Percentiles rank a stretch among this genome's conserved stretches.
These are phyloP conservation scores for Populus davidiana DNA, from an alignment of 345 rosid species.

Conservation along the genomic window DNA sequence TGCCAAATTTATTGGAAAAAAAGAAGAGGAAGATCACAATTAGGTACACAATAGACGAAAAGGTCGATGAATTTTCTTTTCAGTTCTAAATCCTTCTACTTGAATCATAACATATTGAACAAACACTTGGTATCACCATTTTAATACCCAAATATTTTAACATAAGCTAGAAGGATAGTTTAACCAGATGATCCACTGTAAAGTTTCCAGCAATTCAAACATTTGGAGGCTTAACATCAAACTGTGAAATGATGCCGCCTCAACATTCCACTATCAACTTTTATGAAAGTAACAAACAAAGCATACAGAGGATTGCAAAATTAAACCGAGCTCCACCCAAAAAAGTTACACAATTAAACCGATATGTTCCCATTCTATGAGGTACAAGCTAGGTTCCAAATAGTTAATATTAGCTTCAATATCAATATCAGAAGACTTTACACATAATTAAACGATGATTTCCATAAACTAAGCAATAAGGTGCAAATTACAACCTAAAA, in stretches of 20 bases:
- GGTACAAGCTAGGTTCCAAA: background rate
- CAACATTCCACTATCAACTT: background rate
- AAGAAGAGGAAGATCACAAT: background rate
- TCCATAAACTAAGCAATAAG: background rate
- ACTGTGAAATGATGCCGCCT: background rate
- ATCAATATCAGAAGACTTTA: background rate
- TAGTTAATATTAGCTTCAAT: background rate
- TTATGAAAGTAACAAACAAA: background rate
- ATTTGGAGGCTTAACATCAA: background rate
- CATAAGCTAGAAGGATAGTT: background rate
- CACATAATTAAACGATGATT: background rate
- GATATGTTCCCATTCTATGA: background rate
- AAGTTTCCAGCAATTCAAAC: background rate
- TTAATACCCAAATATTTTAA: background rate
- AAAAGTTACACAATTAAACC: background rate
- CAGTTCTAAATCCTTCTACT: background rate
- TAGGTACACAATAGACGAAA: background rate
- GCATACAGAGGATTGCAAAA: background rate
- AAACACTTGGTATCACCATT: background rate
- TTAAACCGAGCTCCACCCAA: background rate
- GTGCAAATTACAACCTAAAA: background rate
- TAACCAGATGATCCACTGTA: background rate
- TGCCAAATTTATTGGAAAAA: background rate
- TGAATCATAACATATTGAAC: background rate
- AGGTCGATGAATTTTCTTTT: background rate